A percentile compares a stretch with the other conserved stretches of the same genome.
phyloP scores from a whole-genome alignment of 345 rosid species.

The Salix purpurea region DNA sequence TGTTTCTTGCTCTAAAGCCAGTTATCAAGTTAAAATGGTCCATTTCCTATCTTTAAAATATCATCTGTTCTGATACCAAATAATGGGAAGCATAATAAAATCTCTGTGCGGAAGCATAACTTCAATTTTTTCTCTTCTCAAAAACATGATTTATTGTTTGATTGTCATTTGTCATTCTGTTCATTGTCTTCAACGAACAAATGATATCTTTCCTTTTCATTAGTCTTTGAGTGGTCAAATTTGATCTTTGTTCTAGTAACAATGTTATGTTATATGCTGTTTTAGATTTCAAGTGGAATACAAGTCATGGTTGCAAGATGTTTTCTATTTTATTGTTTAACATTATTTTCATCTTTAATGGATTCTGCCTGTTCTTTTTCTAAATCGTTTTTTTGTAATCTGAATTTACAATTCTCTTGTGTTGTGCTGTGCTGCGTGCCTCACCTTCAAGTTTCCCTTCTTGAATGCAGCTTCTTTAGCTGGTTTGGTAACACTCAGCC shows the following conservation, averaged over 20 bases:
- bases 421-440: neutral
- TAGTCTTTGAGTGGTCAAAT: neutral
- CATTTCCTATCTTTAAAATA: neutral
- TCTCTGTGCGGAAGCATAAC: neutral
- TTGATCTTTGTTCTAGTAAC: neutral
- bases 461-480: slow-evolving; percentile 65
- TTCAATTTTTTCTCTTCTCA: neutral
- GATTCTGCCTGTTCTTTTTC: neutral
- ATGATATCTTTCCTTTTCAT: neutral
- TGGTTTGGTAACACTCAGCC: slow-evolving; percentile 68
- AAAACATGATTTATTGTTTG: neutral
- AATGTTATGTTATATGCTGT: neutral
- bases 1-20: neutral
- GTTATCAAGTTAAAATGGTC: neutral
- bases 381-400: neutral
- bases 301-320: neutral
- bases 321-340: neutral
- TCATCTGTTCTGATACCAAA: neutral
- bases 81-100: neutral
- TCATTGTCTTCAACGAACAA: neutral
- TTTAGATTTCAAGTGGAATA: neutral
- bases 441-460: neutral
- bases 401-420: neutral
- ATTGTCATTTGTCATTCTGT: neutral
- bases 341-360: neutral